These are phyloP conservation scores for Cichorium intybus DNA, from an alignment of 140 eudicot species.

Conservation along the genomic window DNA sequence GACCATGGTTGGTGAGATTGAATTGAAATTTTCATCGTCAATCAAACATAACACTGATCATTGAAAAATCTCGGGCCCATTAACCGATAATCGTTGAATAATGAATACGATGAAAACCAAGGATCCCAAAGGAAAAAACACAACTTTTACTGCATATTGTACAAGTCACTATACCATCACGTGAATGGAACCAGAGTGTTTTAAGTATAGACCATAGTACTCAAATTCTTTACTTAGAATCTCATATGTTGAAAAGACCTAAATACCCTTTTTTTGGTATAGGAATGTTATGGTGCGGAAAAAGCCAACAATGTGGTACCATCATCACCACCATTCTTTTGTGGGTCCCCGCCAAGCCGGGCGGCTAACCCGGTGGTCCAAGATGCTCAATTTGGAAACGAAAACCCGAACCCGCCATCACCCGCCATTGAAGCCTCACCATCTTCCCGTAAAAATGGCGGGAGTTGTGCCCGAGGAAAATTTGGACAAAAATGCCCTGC, in stretches of 20 bases:
- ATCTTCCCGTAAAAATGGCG: slow-evolving; percentile 16
- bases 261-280: not conserved
- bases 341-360: slow-evolving; percentile 76
- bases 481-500: slow-evolving; percentile 43
- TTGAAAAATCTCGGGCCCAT: too few species aligned
- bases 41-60: not conserved
- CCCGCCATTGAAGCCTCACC: slow-evolving; percentile 25
- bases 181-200: too few species aligned
- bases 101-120: too few species aligned
- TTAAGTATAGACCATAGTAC: too few species aligned
- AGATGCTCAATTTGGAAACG: slow-evolving; percentile 32
- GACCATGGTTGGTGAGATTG: not conserved
- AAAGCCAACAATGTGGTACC: slow-evolving; percentile 27
- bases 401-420: slow-evolving; percentile 24
- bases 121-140: too few species aligned
- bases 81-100: too few species aligned
- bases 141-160: too few species aligned
- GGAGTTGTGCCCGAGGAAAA: slow-evolving; percentile 20
- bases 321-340: slow-evolving; percentile 70
- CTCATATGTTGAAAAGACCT: not conserved
- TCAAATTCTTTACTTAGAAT: not conserved
- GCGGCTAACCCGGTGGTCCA: slow-evolving; percentile 67
- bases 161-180: too few species aligned
- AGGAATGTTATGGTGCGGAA: slow-evolving; percentile 43
- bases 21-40: not conserved